These are phyloP conservation scores for Odontarrhena argentea DNA, from an alignment of 345 rosid genomes.

Conservation along the genomic window DNA sequence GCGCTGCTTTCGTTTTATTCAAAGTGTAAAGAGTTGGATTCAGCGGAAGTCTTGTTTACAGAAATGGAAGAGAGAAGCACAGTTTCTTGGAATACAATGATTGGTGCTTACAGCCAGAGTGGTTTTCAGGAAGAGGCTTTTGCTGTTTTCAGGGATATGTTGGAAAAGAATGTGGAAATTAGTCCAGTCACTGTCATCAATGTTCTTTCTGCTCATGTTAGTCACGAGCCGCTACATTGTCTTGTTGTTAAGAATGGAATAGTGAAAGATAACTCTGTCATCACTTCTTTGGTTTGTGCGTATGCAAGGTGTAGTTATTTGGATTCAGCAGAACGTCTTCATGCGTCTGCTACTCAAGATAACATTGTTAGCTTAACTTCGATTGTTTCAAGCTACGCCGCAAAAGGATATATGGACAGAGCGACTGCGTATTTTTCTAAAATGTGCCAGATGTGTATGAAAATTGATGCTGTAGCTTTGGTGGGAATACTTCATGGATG, in stretches of 20 bases:
- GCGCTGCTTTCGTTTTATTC: constrained; percentile 66
- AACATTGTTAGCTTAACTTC: constrained; percentile 71
- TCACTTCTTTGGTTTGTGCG: constrained; percentile 69
- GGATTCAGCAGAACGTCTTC: constrained; percentile 56
- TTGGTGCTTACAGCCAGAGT: constrained; percentile 65
- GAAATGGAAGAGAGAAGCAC: constrained; percentile 54
- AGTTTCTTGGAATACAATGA: constrained; percentile 85
- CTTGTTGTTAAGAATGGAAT: constrained; percentile 58
- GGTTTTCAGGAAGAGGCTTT: constrained; percentile 57
- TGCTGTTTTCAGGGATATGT: constrained; percentile 57
- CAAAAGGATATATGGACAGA: constrained; percentile 49
- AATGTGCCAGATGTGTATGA: constrained; percentile 53
- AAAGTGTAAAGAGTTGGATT: constrained; percentile 57
- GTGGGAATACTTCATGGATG: constrained; percentile 70
- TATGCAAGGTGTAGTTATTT: constrained; percentile 53
- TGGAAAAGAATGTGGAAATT: constrained; percentile 43
- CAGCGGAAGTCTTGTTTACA: constrained; percentile 54
- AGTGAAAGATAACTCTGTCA: constrained; percentile 47
- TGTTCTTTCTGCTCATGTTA: constrained; percentile 60
- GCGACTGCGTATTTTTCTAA: constrained; percentile 49
- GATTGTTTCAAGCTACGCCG: constrained; percentile 64
- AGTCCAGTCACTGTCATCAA: constrained; percentile 62
- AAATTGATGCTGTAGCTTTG: constrained; percentile 74
- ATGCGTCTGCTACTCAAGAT: constrained; percentile 45
- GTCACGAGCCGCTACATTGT: constrained; percentile 54